Evolutionary conservation across 371 early-diverging fungal genomes (phyloP).

Genomic region (Nematocida homosporus): DNA sequence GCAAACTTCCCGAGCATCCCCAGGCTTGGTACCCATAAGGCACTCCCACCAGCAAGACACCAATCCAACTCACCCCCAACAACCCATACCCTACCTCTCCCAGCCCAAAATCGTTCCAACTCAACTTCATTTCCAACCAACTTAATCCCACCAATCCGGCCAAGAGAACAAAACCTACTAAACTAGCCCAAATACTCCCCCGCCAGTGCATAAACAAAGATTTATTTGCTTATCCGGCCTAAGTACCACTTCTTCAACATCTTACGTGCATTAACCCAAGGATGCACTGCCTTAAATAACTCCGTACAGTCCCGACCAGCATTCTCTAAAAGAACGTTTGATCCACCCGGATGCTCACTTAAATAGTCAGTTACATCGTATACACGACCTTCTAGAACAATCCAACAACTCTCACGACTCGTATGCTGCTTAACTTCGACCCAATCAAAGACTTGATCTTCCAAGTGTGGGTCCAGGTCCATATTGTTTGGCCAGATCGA

Average conservation of each 20-base stretch:
- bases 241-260: slow-evolving; percentile 12
- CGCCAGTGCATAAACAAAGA: slow-evolving; percentile 41
- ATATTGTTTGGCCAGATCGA: neutral
- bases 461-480: neutral
- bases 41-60: slow-evolving; percentile 2
- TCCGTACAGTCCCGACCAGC: slow-evolving; percentile 87
- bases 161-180: neutral
- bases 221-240: slow-evolving; percentile 19
- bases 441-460: slow-evolving; percentile 54
- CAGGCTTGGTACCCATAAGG: slow-evolving; percentile 6
- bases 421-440: slow-evolving; percentile 76
- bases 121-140: neutral
- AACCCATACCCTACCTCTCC: neutral
- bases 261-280: slow-evolving; percentile 52
- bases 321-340: slow-evolving; percentile 77
- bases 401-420: slow-evolving; percentile 79
- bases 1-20: slow-evolving; percentile 10
- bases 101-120: neutral
- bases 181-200: neutral
- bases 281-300: slow-evolving; percentile 78
- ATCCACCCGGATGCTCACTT: slow-evolving; percentile 90
- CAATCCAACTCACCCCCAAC: neutral
- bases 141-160: neutral
- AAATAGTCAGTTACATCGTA: slow-evolving; percentile 86
- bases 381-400: slow-evolving; percentile 79